These are phyloP conservation scores for Debaryomyces fabryi DNA, from an alignment of 1,139 yeast genomes.

Conservation along the genomic window DNA sequence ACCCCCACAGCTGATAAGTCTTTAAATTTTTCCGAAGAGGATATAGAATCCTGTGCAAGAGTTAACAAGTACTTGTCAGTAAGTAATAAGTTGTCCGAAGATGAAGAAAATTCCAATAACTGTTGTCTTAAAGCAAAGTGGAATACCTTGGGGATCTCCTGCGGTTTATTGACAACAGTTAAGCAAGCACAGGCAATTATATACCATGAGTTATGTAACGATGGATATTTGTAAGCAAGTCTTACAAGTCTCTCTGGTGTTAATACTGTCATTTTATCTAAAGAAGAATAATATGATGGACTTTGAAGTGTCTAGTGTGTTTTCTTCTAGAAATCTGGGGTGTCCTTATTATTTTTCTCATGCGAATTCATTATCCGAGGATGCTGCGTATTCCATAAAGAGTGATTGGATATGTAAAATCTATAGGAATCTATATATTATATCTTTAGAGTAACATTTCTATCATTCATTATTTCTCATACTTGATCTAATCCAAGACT, in stretches of 20 bases:
- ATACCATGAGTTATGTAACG: constrained; percentile 63
- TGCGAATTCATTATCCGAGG: constrained; percentile 1
- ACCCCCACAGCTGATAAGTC: constrained; percentile 49
- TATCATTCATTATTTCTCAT: constrained; percentile 6
- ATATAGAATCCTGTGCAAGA: constrained; percentile 45
- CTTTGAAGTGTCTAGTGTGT: background rate
- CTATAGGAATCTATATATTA: background rate
- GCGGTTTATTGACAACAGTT: constrained; percentile 79
- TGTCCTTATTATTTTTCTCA: background rate
- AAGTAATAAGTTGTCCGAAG: constrained; percentile 26
- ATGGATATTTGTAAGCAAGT: constrained; percentile 56
- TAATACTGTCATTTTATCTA: constrained; percentile 26
- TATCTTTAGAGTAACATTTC: background rate
- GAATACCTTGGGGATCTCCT: constrained; percentile 74
- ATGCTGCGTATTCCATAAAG: constrained; percentile 5
- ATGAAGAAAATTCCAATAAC: constrained; percentile 33
- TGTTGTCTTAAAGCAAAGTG: constrained; percentile 70
- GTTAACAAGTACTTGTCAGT: constrained; percentile 34
- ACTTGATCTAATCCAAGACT: constrained; percentile 26
- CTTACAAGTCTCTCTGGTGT: constrained; percentile 65
- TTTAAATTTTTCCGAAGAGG: constrained; percentile 40
- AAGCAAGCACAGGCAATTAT: constrained; percentile 76
- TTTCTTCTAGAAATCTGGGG: background rate
- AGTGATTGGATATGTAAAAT: background rate
- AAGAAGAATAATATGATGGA: background rate